These are phyloP conservation scores for Diversispora epigaea DNA, from an alignment of 192 early-diverging fungal genomes.

Conservation along the genomic window DNA sequence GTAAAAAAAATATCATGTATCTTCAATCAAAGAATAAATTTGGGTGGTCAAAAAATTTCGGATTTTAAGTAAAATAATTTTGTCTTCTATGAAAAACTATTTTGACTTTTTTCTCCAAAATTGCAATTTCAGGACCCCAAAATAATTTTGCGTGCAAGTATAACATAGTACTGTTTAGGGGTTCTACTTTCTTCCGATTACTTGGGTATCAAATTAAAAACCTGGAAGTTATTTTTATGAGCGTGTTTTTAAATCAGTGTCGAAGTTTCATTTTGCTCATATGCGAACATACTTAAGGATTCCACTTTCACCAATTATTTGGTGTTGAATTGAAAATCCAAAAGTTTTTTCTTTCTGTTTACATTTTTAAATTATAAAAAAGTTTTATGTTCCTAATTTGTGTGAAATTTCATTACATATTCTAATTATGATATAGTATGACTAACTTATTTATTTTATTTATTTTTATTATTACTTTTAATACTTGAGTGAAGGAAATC, in stretches of 20 bases:
- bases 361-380: constrained; percentile 25
- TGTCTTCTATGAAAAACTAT: too few relatives aligned
- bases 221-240: constrained; percentile 23
- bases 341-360: constrained; percentile 26
- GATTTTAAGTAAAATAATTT: too few relatives aligned
- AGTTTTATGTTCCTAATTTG: constrained; percentile 27
- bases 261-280: constrained; percentile 26
- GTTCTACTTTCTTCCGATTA: constrained; percentile 22
- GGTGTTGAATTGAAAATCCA: constrained; percentile 27
- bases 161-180: constrained; percentile 24
- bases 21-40: too few relatives aligned
- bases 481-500: constrained; percentile 24
- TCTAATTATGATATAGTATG: constrained; percentile 27
- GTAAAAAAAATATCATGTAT: too few relatives aligned
- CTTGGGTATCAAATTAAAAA: constrained; percentile 18
- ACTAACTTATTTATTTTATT: constrained; percentile 20
- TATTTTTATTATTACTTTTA: constrained; percentile 17
- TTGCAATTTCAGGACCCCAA: too few relatives aligned
- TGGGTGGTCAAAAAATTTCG: too few relatives aligned
- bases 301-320: constrained; percentile 28
- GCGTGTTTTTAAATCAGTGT: constrained; percentile 17
- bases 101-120: too few relatives aligned
- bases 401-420: constrained; percentile 30
- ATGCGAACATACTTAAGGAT: constrained; percentile 6
- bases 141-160: too few relatives aligned